Percentiles rank a stretch among this genome's conserved stretches.
These are phyloP conservation scores for Tanacetum coccineum DNA, from an alignment of 129 eudicot species.

Conservation along the genomic window DNA sequence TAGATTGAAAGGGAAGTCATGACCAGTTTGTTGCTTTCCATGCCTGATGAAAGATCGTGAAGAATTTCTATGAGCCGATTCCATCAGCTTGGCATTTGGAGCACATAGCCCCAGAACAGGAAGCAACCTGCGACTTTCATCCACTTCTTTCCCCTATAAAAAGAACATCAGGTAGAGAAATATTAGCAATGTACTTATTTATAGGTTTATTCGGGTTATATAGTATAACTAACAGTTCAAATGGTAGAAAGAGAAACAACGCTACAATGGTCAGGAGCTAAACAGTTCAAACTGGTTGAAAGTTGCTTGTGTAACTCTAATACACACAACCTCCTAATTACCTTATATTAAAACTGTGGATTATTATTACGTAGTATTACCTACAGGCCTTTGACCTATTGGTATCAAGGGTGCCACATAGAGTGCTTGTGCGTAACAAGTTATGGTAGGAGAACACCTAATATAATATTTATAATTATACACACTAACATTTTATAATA, in stretches of 20 bases:
- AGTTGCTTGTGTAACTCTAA: background rate
- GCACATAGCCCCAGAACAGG: slow-evolving; percentile 91
- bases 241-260: too few species aligned
- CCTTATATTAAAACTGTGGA: too few species aligned
- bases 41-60: slow-evolving; percentile 47
- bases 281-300: background rate
- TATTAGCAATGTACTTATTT: background rate
- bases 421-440: too few species aligned
- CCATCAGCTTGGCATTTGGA: slow-evolving; percentile 69
- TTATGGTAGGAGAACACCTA: too few species aligned
- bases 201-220: too few species aligned
- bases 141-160: slow-evolving; percentile 26
- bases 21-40: slow-evolving; percentile 37
- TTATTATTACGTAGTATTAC: too few species aligned
- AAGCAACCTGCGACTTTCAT: slow-evolving; percentile 30
- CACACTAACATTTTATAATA: too few species aligned
- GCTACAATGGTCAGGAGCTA: background rate
- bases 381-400: too few species aligned
- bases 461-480: too few species aligned
- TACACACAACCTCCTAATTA: background rate
- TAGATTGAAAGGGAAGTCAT: slow-evolving; percentile 54
- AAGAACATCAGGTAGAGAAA: slow-evolving; percentile 16
- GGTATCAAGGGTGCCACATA: too few species aligned
- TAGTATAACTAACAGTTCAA: too few species aligned
- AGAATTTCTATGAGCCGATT: slow-evolving; percentile 39